Evolutionary conservation across 176 grass and related monocot species (phyloP).

Genomic region (Guadua angustifolia): DNA sequence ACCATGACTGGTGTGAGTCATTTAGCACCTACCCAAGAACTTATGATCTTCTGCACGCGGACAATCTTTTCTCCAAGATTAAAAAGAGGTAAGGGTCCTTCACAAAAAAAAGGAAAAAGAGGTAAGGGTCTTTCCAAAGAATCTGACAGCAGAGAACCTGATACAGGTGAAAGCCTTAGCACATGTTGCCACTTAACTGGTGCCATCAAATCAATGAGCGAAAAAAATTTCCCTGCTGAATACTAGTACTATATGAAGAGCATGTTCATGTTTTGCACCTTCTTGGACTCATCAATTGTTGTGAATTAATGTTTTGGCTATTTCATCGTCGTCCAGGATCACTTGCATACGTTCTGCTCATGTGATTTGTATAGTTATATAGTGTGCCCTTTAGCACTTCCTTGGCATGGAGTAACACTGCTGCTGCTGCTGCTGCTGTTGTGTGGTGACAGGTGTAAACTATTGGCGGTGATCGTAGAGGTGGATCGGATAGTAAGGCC

Average conservation of each 20-base stretch:
- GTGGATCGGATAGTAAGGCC: constrained; percentile 81
- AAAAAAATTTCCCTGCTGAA: not conserved
- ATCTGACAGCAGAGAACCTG: not conserved
- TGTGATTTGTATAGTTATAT: not conserved
- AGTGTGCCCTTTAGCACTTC: not conserved
- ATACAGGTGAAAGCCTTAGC: not conserved
- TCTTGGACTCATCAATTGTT: not conserved
- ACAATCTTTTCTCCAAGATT: constrained; percentile 81
- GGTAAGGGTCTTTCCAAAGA: constrained; percentile 24
- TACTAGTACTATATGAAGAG: not conserved
- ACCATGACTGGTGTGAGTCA: constrained; percentile 90
- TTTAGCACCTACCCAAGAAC: constrained; percentile 90
- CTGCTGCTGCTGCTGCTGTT: too few relatives aligned
- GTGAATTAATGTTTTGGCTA: not conserved
- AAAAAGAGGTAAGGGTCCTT: constrained; percentile 51
- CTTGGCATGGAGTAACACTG: not conserved
- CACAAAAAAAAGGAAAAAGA: too few relatives aligned
- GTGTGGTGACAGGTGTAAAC: constrained; percentile 57
- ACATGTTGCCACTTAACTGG: not conserved
- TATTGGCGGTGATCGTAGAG: constrained; percentile 67
- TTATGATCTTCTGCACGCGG: constrained; percentile 79
- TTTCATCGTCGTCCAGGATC: too few relatives aligned
- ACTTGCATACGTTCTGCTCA: not conserved
- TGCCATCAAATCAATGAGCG: not conserved
- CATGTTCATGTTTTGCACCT: not conserved